These are phyloP conservation scores for Phyllosticta capitalensis DNA, from an alignment of 2,329 filamentous ascomycete species.

Conservation along the genomic window DNA sequence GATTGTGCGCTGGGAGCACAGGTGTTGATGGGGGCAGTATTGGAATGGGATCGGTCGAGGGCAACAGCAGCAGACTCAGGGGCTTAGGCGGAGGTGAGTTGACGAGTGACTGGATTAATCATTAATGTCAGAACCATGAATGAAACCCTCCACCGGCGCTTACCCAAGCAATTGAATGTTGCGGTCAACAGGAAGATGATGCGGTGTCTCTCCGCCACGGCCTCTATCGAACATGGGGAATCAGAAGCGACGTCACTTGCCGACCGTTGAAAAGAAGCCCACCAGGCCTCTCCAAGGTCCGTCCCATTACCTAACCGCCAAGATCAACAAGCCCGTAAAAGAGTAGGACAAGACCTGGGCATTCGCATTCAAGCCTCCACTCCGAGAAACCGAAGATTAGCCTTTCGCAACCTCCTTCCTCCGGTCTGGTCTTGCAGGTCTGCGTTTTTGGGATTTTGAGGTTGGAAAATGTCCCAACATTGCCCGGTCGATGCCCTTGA, in stretches of 20 bases:
- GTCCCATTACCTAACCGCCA: not conserved
- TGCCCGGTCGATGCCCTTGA: no score
- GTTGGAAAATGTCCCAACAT: no score
- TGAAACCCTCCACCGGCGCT: not conserved
- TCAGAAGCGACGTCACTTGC: no score
- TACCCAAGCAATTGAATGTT: not conserved
- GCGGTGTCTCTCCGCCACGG: not conserved
- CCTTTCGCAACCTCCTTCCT: not conserved
- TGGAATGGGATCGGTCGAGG: conserved; percentile 15
- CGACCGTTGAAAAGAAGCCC: no score
- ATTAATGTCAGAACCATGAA: not conserved
- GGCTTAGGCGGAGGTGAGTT: not conserved
- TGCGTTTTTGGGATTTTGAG: not conserved
- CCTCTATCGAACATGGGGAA: no score
- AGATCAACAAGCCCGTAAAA: not conserved
- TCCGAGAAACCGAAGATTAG: not conserved
- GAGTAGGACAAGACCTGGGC: not conserved
- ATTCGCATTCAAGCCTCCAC: not conserved
- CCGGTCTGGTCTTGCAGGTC: not conserved
- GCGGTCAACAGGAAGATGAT: not conserved
- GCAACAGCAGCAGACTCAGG: not conserved
- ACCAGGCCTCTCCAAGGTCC: no score
- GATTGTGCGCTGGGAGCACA: conserved; percentile 32
- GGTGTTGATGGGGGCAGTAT: conserved; percentile 22
- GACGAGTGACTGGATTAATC: not conserved